Percentiles rank a stretch among this genome's conserved stretches.
These are phyloP conservation scores for Coccomyxa sp. DNA, from an alignment of 139 green algal genomes.

Conservation along the genomic window DNA sequence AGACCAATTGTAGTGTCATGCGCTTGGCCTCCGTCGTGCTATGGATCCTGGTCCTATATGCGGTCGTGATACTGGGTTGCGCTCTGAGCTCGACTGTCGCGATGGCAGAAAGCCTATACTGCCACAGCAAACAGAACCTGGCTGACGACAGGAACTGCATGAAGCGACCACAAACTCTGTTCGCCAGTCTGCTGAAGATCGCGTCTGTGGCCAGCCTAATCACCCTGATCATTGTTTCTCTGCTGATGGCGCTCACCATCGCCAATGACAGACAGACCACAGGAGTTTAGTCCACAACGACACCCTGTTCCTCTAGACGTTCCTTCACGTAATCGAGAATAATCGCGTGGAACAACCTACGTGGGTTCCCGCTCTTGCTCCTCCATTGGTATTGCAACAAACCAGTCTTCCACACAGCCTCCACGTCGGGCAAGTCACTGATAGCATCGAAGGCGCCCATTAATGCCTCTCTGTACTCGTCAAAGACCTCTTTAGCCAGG, in stretches of 20 bases:
- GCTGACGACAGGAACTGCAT: background rate
- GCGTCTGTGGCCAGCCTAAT: background rate
- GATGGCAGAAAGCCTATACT: background rate
- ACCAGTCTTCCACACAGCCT: background rate
- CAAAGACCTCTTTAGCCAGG: background rate
- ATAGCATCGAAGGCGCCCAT: background rate
- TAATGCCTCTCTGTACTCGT: background rate
- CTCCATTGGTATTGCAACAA: background rate
- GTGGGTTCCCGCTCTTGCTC: background rate
- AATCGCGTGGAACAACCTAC: background rate
- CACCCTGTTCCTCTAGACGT: background rate
- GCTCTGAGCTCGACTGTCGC: background rate
- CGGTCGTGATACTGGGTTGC: background rate
- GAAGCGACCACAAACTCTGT: background rate
- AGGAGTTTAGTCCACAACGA: background rate
- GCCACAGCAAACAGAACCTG: background rate
- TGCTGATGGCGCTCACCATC: background rate
- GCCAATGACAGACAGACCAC: background rate
- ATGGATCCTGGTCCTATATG: background rate
- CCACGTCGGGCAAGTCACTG: background rate
- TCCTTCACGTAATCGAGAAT: background rate
- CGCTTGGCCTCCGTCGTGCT: background rate
- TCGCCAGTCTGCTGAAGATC: background rate
- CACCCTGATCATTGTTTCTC: background rate
- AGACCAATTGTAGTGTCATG: background rate